phyloP scores from a whole-genome alignment of 2,329 filamentous ascomycete genomes.

The Stenocarpella maydis region DNA sequence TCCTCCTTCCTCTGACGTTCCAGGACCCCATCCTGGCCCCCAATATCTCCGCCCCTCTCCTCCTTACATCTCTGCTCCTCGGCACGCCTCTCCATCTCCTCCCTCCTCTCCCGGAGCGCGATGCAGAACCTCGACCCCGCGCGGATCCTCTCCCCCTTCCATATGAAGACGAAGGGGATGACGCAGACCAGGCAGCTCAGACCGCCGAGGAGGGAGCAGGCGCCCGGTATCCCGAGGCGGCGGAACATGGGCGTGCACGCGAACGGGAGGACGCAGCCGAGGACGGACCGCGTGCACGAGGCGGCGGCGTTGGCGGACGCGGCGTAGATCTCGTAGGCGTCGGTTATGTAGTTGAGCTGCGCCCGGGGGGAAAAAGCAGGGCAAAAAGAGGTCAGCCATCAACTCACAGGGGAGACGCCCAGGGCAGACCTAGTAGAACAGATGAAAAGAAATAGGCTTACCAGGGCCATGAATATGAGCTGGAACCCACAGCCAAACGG shows the following conservation, averaged over 20 bases:
- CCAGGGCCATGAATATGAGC: constrained; percentile 69
- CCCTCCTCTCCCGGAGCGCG: constrained; percentile 61
- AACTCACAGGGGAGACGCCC: not conserved
- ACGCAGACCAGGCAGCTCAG: constrained; percentile 58
- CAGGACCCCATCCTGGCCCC: not conserved
- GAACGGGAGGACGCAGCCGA: constrained; percentile 65
- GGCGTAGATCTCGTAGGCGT: constrained; percentile 73
- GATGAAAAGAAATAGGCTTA: constrained; percentile 42
- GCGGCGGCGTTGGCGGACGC: constrained; percentile 63
- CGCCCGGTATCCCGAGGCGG: constrained; percentile 55
- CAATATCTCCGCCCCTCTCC: not conserved
- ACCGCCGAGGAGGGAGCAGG: constrained; percentile 61
- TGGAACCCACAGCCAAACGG: constrained; percentile 69
- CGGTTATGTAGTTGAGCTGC: constrained; percentile 65
- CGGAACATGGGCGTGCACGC: constrained; percentile 60
- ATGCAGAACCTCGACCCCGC: constrained; percentile 68
- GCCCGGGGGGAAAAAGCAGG: no score
- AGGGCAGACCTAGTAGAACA: no score
- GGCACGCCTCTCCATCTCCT: constrained; percentile 52
- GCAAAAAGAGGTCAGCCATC: not conserved
- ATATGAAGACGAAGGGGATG: constrained; percentile 62
- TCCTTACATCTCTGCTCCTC: constrained; percentile 45
- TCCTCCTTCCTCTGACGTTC: constrained; percentile 5
- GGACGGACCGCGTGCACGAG: constrained; percentile 56
- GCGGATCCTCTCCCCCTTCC: constrained; percentile 63